A percentile compares a stretch with the other conserved stretches of the same genome.
Evolutionary conservation across 371 early-diverging fungal species (phyloP).

Genomic region (Mucor sp.): DNA sequence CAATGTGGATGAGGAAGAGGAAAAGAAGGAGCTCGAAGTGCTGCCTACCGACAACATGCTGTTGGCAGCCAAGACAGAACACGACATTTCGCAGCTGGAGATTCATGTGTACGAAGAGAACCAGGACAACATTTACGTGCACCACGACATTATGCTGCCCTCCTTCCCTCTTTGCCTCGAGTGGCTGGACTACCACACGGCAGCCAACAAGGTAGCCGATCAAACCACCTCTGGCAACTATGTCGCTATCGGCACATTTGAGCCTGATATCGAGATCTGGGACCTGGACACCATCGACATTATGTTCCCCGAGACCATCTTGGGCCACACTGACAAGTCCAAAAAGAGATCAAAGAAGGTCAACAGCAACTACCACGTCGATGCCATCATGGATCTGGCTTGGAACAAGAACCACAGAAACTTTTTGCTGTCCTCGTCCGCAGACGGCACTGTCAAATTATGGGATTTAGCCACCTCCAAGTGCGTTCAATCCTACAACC

Average conservation of each 20-base stretch:
- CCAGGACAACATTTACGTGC: conserved; percentile 91
- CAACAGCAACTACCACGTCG: conserved; percentile 83
- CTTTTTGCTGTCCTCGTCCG: conserved; percentile 89
- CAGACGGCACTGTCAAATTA: conserved; percentile 94
- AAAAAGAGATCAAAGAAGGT: conserved; percentile 66
- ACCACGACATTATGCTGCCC: conserved; percentile 98
- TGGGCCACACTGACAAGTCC: conserved; percentile 72
- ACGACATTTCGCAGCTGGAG: conserved; percentile 93
- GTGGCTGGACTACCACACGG: conserved; percentile 87
- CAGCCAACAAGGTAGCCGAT: conserved; percentile 52
- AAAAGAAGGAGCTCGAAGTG: conserved; percentile 78
- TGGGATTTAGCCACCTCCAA: conserved; percentile 86
- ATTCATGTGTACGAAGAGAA: conserved; percentile 84
- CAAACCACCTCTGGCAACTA: conserved; percentile 70
- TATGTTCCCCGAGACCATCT: conserved; percentile 87
- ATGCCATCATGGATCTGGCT: conserved; percentile 90
- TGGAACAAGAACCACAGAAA: conserved; percentile 90
- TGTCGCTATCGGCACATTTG: conserved; percentile 94
- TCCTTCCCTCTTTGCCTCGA: conserved; percentile 94
- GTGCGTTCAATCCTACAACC: conserved; percentile 76
- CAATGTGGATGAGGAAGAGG: conserved; percentile 76
- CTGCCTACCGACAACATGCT: conserved; percentile 84
- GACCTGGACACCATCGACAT: conserved; percentile 90
- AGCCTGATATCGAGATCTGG: conserved; percentile 98
- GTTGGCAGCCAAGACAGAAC: conserved; percentile 92